phyloP scores from a whole-genome alignment of 768 basidiomycete species.

The Panellus pusillus region DNA sequence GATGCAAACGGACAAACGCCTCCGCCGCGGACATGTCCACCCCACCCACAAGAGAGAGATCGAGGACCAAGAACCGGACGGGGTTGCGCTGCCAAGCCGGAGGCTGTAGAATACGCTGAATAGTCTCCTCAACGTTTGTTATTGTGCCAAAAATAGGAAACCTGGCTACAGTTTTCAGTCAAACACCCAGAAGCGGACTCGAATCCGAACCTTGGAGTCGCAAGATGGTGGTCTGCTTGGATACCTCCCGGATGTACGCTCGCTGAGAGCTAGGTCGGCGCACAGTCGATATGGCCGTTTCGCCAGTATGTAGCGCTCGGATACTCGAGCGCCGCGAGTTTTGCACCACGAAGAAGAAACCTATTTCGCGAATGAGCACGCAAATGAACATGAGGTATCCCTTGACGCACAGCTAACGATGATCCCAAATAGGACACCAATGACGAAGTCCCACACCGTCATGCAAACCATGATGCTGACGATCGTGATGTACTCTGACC shows the following conservation, averaged over 20 bases:
- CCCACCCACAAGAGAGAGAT: constrained; percentile 81
- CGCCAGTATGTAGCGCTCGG: constrained; percentile 78
- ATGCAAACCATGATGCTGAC: constrained; percentile 86
- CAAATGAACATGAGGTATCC: not conserved
- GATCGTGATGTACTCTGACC: constrained; percentile 81
- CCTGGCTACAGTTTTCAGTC: constrained; percentile 39
- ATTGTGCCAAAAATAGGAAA: constrained; percentile 96
- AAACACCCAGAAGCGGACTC: not conserved
- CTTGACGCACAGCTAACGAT: constrained; percentile 76
- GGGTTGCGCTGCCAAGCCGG: constrained; percentile 73
- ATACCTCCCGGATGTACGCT: constrained; percentile 88
- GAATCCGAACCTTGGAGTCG: constrained; percentile 69
- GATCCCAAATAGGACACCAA: constrained; percentile 91
- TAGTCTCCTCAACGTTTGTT: constrained; percentile 82
- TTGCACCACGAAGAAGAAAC: constrained; percentile 96
- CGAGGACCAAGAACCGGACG: constrained; percentile 87
- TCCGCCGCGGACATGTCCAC: constrained; percentile 96
- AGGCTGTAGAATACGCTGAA: constrained; percentile 70
- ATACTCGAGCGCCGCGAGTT: constrained; percentile 87
- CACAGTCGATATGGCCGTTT: constrained; percentile 86
- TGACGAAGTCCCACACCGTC: constrained; percentile 94
- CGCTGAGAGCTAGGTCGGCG: constrained; percentile 85
- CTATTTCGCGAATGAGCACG: constrained; percentile 33
- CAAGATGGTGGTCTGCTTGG: constrained; percentile 86
- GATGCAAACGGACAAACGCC: constrained; percentile 89